Evolutionary conservation across 306 rosid species (phyloP).

Genomic region (Vicia sativa): DNA sequence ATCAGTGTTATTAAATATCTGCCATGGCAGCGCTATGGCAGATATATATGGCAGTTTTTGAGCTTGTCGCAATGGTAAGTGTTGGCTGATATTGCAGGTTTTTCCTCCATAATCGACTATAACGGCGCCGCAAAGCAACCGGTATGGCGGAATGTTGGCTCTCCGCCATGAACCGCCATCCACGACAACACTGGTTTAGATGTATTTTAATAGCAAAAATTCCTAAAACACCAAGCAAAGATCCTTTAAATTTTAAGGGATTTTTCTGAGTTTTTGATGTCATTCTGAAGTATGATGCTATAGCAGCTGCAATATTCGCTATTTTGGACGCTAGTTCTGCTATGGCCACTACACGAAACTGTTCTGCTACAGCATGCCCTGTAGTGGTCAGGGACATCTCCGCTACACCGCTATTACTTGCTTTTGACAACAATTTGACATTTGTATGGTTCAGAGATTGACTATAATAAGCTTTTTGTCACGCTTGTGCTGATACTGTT

Average conservation of each 20-base stretch:
- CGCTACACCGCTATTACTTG: background rate
- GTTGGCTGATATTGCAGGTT: too few relatives aligned
- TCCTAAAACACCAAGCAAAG: background rate
- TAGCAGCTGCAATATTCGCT: background rate
- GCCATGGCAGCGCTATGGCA: too few relatives aligned
- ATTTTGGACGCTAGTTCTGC: background rate
- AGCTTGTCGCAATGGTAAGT: too few relatives aligned
- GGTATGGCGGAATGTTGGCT: too few relatives aligned
- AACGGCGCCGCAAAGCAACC: too few relatives aligned
- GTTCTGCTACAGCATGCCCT: background rate
- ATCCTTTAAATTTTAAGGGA: background rate
- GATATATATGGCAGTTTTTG: too few relatives aligned
- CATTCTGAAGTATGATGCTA: background rate
- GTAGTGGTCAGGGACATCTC: background rate
- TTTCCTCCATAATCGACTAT: too few relatives aligned
- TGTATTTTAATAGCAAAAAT: background rate
- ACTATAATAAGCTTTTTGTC: conserved; percentile 10
- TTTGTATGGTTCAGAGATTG: conserved; percentile 1
- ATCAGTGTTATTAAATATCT: too few relatives aligned
- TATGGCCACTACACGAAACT: background rate
- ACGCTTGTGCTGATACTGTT: conserved; percentile 15
- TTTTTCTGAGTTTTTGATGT: background rate
- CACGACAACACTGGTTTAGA: background rate
- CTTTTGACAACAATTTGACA: background rate
- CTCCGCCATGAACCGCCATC: too few relatives aligned